Evolutionary conservation across 352 stramenopile species (phyloP).

Genomic region (Globisporangium nagaii): DNA sequence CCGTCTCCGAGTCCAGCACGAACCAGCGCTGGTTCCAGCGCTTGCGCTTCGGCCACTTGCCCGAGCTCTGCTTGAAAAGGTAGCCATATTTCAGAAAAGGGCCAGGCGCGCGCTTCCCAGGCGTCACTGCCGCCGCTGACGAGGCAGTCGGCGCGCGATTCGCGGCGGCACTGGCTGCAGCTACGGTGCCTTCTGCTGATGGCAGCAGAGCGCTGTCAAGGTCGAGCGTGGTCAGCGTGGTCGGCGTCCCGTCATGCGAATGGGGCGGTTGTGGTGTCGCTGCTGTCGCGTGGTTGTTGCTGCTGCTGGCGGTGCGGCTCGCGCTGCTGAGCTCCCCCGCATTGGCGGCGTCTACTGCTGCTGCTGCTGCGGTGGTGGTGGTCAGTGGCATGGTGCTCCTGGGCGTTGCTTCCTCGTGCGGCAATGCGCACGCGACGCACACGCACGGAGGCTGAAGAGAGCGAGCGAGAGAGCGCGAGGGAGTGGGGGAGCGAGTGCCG

Average conservation of each 20-base stretch:
- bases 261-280: not conserved
- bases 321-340: too few relatives aligned
- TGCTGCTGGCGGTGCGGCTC: not conserved
- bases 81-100: conserved; percentile 42
- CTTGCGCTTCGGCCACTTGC: conserved; percentile 76
- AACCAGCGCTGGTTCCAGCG: conserved; percentile 83
- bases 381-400: too few relatives aligned
- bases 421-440: too few relatives aligned
- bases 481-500: too few relatives aligned
- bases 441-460: too few relatives aligned
- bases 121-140: not conserved
- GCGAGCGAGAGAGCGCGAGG: too few relatives aligned
- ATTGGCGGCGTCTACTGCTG: too few relatives aligned
- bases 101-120: conserved; percentile 6
- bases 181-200: not conserved
- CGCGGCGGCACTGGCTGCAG: not conserved
- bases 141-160: not conserved
- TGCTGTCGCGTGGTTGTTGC: conserved; percentile 4
- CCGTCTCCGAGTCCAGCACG: conserved; percentile 58
- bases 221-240: not conserved
- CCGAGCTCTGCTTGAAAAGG: conserved; percentile 73
- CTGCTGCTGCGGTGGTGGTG: too few relatives aligned
- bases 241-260: too few relatives aligned
- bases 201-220: not conserved
- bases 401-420: too few relatives aligned